These are phyloP conservation scores for Pythium periplocum DNA, from an alignment of 352 stramenopile species.

Conservation along the genomic window DNA sequence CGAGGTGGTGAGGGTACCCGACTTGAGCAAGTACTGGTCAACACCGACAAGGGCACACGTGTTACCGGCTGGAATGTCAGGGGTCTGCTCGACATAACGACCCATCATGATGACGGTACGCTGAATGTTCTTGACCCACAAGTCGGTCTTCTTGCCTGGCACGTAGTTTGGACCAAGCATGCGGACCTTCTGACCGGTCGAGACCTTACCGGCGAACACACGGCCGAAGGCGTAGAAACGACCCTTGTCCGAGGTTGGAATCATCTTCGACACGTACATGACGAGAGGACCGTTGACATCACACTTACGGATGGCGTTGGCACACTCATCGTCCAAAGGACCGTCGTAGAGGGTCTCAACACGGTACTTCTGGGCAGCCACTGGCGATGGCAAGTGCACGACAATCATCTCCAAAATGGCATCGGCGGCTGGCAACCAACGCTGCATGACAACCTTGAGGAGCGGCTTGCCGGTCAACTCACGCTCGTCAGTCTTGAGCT, in stretches of 20 bases:
- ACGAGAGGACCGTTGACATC: slow-evolving; percentile 97
- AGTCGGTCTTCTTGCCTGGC: slow-evolving; percentile 99
- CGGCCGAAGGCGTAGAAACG: slow-evolving; percentile 99
- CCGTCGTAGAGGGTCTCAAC: slow-evolving; percentile 98
- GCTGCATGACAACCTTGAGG: slow-evolving; percentile 98
- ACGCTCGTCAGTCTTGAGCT: slow-evolving; percentile 97
- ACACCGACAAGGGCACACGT: slow-evolving; percentile 98
- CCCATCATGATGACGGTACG: slow-evolving; percentile 99
- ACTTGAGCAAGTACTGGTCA: slow-evolving; percentile 99
- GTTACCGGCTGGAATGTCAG: slow-evolving; percentile 99
- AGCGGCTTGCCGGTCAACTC: slow-evolving; percentile 96
- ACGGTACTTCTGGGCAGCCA: slow-evolving; percentile 97
- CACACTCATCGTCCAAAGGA: slow-evolving; percentile 97
- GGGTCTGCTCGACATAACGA: slow-evolving; percentile 96
- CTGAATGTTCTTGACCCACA: slow-evolving; percentile 99
- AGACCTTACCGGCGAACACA: slow-evolving; percentile 99
- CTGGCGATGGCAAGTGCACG: slow-evolving; percentile 97
- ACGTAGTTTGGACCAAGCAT: slow-evolving; percentile 99
- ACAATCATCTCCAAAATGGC: slow-evolving; percentile 99
- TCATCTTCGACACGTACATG: slow-evolving; percentile 99
- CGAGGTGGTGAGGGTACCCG: slow-evolving; percentile 97
- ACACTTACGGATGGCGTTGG: slow-evolving; percentile 97
- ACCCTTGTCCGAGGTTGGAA: slow-evolving; percentile 97
- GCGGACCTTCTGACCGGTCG: slow-evolving; percentile 98
- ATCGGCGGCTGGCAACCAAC: slow-evolving; percentile 98